Conservation (phyloP, 83 land plant species). For the Thuja plicata region DNA sequence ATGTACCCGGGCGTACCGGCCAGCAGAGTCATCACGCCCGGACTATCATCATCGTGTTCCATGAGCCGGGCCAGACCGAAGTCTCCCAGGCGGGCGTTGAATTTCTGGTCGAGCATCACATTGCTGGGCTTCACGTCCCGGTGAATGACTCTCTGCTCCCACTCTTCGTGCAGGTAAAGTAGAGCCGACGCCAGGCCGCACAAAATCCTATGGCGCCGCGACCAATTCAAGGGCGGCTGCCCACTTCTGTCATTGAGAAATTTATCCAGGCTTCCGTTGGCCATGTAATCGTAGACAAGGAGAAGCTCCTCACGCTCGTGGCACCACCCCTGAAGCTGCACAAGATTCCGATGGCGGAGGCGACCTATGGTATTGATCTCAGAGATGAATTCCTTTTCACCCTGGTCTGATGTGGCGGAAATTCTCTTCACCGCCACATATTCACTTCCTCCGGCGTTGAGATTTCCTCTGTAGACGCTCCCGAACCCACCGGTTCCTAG, state of each 20-base stretch:
- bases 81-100: slow-evolving; percentile 51
- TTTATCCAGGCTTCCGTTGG: slow-evolving; percentile 37
- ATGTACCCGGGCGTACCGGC: slow-evolving; percentile 59
- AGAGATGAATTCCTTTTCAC: slow-evolving; percentile 11
- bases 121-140: slow-evolving; percentile 58
- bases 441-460: background rate
- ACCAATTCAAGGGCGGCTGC: background rate
- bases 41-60: slow-evolving; percentile 15
- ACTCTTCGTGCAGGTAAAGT: slow-evolving; percentile 48
- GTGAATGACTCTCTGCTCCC: slow-evolving; percentile 45
- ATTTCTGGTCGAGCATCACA: slow-evolving; percentile 48
- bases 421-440: slow-evolving; percentile 12
- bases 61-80: slow-evolving; percentile 32
- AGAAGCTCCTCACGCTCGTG: slow-evolving; percentile 18
- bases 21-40: slow-evolving; percentile 4
- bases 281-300: no score
- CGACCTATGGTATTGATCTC: no score
- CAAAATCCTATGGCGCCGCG: slow-evolving; percentile 26
- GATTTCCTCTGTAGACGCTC: slow-evolving; percentile 24
- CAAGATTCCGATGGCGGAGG: slow-evolving; percentile 42
- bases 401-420: background rate
- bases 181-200: slow-evolving; percentile 43
- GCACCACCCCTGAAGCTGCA: slow-evolving; percentile 53
- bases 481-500: slow-evolving; percentile 44
- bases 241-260: background rate